A percentile compares a stretch with the other conserved stretches of the same genome.
These are phyloP conservation scores for Trichophyton benhamiae DNA, from an alignment of 2,329 filamentous ascomycete species.

Conservation along the genomic window DNA sequence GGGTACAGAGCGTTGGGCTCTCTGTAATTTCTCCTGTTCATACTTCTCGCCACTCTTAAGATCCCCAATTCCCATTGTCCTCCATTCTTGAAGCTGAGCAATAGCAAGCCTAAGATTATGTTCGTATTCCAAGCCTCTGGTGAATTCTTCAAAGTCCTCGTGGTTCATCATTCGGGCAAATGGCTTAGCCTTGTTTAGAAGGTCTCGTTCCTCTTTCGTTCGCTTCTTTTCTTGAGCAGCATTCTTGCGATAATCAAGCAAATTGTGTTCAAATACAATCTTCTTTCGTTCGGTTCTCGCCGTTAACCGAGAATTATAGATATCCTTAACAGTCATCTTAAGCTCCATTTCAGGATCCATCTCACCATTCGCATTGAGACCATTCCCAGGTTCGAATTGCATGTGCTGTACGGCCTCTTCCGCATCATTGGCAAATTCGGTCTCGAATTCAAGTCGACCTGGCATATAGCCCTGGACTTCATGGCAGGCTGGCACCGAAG, in stretches of 20 bases:
- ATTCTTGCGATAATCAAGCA: slow-evolving; percentile 90
- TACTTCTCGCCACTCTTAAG: slow-evolving; percentile 82
- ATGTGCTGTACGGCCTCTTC: slow-evolving; percentile 97
- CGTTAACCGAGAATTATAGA: slow-evolving; percentile 87
- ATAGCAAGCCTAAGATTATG: slow-evolving; percentile 86
- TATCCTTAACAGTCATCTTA: slow-evolving; percentile 95
- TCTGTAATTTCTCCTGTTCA: slow-evolving; percentile 70
- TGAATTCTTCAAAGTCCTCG: slow-evolving; percentile 75
- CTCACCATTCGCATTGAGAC: slow-evolving; percentile 76
- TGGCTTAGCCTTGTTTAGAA: slow-evolving; percentile 86
- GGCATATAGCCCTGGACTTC: slow-evolving; percentile 99
- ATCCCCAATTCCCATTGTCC: slow-evolving; percentile 69
- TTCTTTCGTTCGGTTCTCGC: slow-evolving; percentile 89
- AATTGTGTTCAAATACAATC: slow-evolving; percentile 87
- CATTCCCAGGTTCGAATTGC: slow-evolving; percentile 94
- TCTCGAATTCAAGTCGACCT: slow-evolving; percentile 91
- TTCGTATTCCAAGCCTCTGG: slow-evolving; percentile 76
- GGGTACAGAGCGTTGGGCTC: slow-evolving; percentile 53
- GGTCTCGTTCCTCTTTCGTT: slow-evolving; percentile 85
- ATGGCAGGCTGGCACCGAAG: slow-evolving; percentile 88
- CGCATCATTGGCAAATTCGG: slow-evolving; percentile 92
- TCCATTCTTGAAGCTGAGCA: slow-evolving; percentile 84
- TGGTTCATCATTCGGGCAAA: slow-evolving; percentile 96
- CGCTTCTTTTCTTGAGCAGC: slow-evolving; percentile 82
- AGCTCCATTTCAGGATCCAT: slow-evolving; percentile 93